These are phyloP conservation scores for Globisporangium cystogenes DNA, from an alignment of 352 stramenopile genomes.

Conservation along the genomic window DNA sequence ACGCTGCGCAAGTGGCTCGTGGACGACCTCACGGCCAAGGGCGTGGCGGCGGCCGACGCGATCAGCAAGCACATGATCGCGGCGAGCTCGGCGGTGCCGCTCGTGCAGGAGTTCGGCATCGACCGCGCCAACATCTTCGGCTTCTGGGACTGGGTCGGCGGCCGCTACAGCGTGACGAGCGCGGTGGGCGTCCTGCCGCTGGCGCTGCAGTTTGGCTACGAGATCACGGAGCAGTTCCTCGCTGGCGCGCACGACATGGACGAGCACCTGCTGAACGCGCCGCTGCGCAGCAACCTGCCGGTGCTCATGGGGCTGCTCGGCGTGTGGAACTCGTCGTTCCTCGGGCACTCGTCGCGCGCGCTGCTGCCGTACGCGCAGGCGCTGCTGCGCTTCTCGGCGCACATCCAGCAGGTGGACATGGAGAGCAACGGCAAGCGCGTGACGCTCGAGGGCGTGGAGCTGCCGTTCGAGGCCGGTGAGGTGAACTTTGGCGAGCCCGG, in stretches of 20 bases:
- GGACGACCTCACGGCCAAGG: conserved; percentile 87
- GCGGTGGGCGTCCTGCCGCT: conserved; percentile 96
- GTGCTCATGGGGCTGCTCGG: conserved; percentile 96
- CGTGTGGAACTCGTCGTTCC: conserved; percentile 98
- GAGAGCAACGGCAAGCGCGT: conserved; percentile 99
- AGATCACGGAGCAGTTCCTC: conserved; percentile 92
- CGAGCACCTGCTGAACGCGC: conserved; percentile 94
- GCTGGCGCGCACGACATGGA: conserved; percentile 97
- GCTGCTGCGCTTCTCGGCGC: conserved; percentile 93
- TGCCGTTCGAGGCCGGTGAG: conserved; percentile 94
- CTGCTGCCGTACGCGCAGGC: conserved; percentile 93
- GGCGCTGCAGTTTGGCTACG: conserved; percentile 94
- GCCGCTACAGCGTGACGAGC: conserved; percentile 97
- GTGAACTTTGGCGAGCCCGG: conserved; percentile 98
- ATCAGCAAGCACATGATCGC: conserved; percentile 94
- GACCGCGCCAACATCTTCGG: conserved; percentile 94
- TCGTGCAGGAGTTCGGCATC: conserved; percentile 93
- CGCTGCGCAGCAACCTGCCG: conserved; percentile 93
- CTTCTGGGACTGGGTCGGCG: conserved; percentile 99
- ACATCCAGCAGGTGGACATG: conserved; percentile 99
- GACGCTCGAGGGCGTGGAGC: conserved; percentile 88
- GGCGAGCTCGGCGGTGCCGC: conserved; percentile 68
- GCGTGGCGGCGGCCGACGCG: conserved; percentile 74
- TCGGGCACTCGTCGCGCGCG: conserved; percentile 90
- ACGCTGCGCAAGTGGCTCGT: conserved; percentile 96